Evolutionary conservation across 768 basidiomycete species (phyloP), one percentile per base, ranked within the genome.

Genomic region (Phlebiopsis flavidoalba): DNA sequence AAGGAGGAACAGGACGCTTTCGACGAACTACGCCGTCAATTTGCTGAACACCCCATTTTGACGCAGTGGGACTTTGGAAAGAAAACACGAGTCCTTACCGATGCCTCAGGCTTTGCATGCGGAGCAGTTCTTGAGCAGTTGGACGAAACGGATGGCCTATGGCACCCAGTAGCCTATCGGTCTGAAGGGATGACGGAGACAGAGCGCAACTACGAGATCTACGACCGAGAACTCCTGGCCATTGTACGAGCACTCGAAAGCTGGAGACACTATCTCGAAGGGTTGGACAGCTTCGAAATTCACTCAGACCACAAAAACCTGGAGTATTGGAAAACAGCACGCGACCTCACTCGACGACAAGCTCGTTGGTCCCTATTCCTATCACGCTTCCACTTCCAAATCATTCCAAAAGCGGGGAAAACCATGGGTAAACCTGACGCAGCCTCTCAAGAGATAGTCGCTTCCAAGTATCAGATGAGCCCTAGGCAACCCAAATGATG

Each of bases 91-190:
- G 22, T 58, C 8, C 10, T 15, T 12, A 35, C 22, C 7, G 24
- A 58, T 17, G 40, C 46, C 2, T 58, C 57, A 24, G 24, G 35
- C 17, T 58, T 21, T 24, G 57, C 57, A 24, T 48, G 45, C n/a
- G 45, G 57, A 1, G 58, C 21, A 3, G 58, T 52, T n/a, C 22
- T 59, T 1, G 8, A 5, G 6, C 47, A 35, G 6, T 6, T 31
- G 40, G 19, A 63, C 12, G 63, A 69, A 36, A 3, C 26, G 6
- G 61, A 62, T 24, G 57, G 51, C 0, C 21, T 7, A 54, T 69
- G 54, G 68, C 60, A 58, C n/a, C 68, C 73, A 3, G 52, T 73
- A 22, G 69, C 65, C 12, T 74, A 65, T 48, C 54, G 64, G 8
- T 68, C 64, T 0, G 60, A 66, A 22, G 35, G 62, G 8, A 57